Evolutionary conservation across 2,329 filamentous ascomycete species (phyloP), one percentile per base, ranked within the genome.

Genomic region (Curvularia sp.): DNA sequence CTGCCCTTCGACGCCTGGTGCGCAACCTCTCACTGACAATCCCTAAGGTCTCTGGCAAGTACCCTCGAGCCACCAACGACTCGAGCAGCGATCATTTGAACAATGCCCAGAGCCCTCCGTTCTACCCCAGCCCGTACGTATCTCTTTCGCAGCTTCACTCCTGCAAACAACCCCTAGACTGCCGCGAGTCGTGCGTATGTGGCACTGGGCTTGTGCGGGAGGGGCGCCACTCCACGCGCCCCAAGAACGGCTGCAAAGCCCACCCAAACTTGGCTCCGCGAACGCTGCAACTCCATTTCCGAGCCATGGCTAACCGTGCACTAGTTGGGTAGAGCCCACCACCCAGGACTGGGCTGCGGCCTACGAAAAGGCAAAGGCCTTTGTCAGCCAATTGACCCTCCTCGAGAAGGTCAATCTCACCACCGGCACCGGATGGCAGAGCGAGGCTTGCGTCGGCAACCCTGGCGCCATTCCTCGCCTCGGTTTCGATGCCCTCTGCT

Each of bases 371-470:
- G 93, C 93, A 1, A 87, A 86, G 66, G 86, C 83, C 2, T 94
- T 97, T 70, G 92, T 97, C 46, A 89, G 89, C 9, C 88, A 93
- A 74, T 79, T 97, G 78, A 96, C 92, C 0, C 83, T 97, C 35
- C 74, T 88, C 10, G 93, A 97, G 77, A 97, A 97, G 81, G 92
- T 98, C 77, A 98, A 98, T 77, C 77, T 99, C 64, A 98, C 94
- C 2, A 97, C 93, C 0, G 94, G 94, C 76, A 86, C 90, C 63
- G 93, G 93, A 86, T 94, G 79, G 76, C 87, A 66, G 41, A 71
- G 72, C 43, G 72, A 75, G 50, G 66, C 70, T 22, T 76, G 73
- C 68, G 92, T 96, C 12, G 93, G 93, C 60, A 89, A 95, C 67
- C 76, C 73, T 31, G 91, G 91, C 41, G 81, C 89, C 6, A 83